These are phyloP conservation scores for Aurinia saxatilis DNA, from an alignment of 345 rosid species.

Conservation along the genomic window DNA sequence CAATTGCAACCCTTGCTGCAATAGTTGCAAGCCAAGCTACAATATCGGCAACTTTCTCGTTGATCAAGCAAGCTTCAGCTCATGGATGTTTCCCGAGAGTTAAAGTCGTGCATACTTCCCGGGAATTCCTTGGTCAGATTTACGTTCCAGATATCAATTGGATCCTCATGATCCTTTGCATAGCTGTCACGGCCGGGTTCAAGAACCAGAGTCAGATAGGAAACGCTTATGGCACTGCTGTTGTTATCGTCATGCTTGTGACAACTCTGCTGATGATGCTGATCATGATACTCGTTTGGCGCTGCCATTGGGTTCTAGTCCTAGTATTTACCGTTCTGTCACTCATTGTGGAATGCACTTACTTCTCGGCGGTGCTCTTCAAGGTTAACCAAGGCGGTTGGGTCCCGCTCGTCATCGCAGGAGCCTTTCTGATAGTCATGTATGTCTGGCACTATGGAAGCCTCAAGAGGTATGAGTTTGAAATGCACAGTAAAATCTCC, in stretches of 20 bases:
- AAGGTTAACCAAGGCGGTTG: conserved; percentile 78
- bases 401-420: conserved; percentile 72
- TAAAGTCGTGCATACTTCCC: conserved; percentile 77
- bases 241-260: conserved; percentile 79
- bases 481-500: conserved; percentile 71
- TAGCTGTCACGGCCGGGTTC: conserved; percentile 58
- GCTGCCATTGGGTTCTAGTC: conserved; percentile 63
- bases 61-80: conserved; percentile 82
- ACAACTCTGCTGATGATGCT: conserved; percentile 57
- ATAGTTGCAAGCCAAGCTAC: conserved; percentile 81
- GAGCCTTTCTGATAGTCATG: conserved; percentile 61
- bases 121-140: conserved; percentile 70
- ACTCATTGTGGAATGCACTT: conserved; percentile 53
- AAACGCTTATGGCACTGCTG: conserved; percentile 84
- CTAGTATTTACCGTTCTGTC: conserved; percentile 48
- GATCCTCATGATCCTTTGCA: conserved; percentile 82
- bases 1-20: conserved; percentile 66
- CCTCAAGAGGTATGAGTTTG: conserved; percentile 61
- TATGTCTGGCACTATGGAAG: conserved; percentile 73
- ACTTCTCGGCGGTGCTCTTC: conserved; percentile 62
- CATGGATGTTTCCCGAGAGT: conserved; percentile 86
- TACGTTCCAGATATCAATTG: conserved; percentile 80
- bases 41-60: conserved; percentile 80
- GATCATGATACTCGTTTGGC: conserved; percentile 84
- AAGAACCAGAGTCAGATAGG: conserved; percentile 75